Base-by-base conservation (phyloP, 2,329 filamentous ascomycete species). In the Phaeosphaeriaceae sp. region DNA sequence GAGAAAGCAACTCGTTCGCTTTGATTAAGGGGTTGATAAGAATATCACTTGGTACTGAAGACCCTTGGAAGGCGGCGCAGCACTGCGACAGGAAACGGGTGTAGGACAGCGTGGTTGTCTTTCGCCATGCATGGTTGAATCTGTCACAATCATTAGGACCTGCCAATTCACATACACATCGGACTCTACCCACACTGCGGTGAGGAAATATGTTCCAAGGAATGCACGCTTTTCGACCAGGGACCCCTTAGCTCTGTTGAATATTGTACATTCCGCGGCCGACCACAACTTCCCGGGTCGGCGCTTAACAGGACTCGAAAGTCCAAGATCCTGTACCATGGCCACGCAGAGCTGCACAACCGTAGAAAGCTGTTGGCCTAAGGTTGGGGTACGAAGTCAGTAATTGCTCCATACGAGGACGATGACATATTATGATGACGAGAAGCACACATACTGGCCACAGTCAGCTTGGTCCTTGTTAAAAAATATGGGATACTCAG, bases 331-430 rank as follows among this genome's bases (percentile, higher is more conserved):
- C 19, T 76, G 70, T 13, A 77, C 61, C 40, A 80, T 51, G 13
- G 74, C 71, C 46, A 78, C 72, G 10, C 75, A 75, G 17, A 80
- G 57, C 47, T 79, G 76, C 7, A 78, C 53, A 21, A 76, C 70
- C 24, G 66, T 70, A 19, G 66, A 65, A 7, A 76, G 51, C 51
- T 79, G 75, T 2, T 73, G 71, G 42, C n/a, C n/a, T n/a, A n/a
- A n/a, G n/a, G n/a, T n/a, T n/a, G n/a, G n/a, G n/a, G n/a, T n/a
- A n/a, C n/a, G n/a, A n/a, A n/a, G n/a, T n/a, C n/a, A n/a, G n/a
- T n/a, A n/a, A n/a, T n/a, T n/a, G n/a, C n/a, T n/a, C n/a, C n/a
- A n/a, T n/a, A n/a, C n/a, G n/a, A n/a, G n/a, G n/a, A n/a, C n/a
- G n/a, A n/a, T n/a, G n/a, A n/a, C n/a, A n/a, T n/a, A n/a, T n/a